Evolutionary conservation across 2,329 filamentous ascomycete genomes (phyloP).

Genomic region (Ophiosphaerella herpotricha): DNA sequence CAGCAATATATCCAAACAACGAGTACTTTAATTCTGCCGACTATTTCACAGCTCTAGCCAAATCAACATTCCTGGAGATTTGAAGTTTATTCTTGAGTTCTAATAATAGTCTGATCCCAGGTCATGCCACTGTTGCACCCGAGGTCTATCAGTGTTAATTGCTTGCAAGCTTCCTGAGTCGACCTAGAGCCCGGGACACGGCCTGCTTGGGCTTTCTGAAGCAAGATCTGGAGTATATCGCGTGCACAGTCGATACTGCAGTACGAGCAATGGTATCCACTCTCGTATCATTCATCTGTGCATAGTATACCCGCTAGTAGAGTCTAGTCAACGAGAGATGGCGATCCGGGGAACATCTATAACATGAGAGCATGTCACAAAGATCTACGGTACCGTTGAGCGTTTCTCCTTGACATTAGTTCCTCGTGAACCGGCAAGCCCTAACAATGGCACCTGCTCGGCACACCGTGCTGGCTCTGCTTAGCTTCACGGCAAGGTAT

Average conservation of each 20-base stretch:
- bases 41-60: constrained; percentile 18
- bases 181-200: constrained; percentile 34
- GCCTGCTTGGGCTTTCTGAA: constrained; percentile 20
- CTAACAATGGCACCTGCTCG: constrained; percentile 30
- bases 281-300: constrained; percentile 42
- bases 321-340: constrained; percentile 17
- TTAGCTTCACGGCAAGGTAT: constrained; percentile 33
- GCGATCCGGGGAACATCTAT: constrained; percentile 26
- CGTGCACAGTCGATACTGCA: constrained; percentile 23
- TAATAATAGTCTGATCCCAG: constrained; percentile 25
- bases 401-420: constrained; percentile 7
- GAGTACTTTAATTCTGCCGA: constrained; percentile 34
- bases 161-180: constrained; percentile 18
- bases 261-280: constrained; percentile 18
- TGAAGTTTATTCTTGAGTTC: constrained; percentile 2
- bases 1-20: constrained; percentile 40
- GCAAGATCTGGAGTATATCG: constrained; percentile 20
- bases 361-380: constrained; percentile 20
- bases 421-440: constrained; percentile 3
- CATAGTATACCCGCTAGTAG: constrained; percentile 26
- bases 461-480: constrained; percentile 28
- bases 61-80: constrained; percentile 18
- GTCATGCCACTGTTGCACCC: constrained; percentile 26
- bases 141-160: constrained; percentile 25
- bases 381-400: constrained; percentile 8